Evolutionary conservation across 176 grass and related monocot genomes (phyloP).

Genomic region (Ampelocalamus luodianensis): DNA sequence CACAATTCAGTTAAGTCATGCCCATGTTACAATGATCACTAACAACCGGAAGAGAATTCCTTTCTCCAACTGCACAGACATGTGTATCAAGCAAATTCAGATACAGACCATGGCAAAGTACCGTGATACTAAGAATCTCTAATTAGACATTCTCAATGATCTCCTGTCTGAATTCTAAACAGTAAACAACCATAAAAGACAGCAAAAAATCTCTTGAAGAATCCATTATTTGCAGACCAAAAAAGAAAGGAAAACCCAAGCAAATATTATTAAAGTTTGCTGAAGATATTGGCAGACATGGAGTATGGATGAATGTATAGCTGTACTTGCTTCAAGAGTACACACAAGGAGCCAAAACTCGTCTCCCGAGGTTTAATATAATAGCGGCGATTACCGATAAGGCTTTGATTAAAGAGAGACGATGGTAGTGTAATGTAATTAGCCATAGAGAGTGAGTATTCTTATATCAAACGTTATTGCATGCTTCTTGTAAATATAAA

Average conservation of each 20-base stretch:
- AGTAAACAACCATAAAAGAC: neutral
- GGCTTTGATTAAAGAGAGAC: constrained; percentile 50
- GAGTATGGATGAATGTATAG: neutral
- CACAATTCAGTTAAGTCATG: neutral
- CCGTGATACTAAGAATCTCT: neutral
- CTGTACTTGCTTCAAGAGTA: constrained; percentile 33
- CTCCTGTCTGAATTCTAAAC: neutral
- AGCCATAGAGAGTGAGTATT: constrained; percentile 5
- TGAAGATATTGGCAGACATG: constrained; percentile 9
- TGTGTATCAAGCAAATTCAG: neutral
- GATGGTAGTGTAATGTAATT: constrained; percentile 43
- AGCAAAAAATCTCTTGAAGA: neutral
- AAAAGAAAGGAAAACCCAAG: neutral
- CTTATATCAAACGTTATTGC: constrained; percentile 35
- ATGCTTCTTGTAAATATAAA: constrained; percentile 52
- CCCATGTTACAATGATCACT: neutral
- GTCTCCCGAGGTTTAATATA: constrained; percentile 44
- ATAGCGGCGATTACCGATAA: constrained; percentile 49
- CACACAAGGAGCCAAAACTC: constrained; percentile 51
- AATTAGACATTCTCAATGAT: neutral
- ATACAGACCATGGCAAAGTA: neutral
- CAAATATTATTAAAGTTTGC: neutral
- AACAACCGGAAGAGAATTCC: neutral
- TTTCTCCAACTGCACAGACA: neutral
- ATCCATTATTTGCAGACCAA: neutral